phyloP scores from a whole-genome alignment of 352 stramenopile genomes.

The Aphanomyces stellatus region DNA sequence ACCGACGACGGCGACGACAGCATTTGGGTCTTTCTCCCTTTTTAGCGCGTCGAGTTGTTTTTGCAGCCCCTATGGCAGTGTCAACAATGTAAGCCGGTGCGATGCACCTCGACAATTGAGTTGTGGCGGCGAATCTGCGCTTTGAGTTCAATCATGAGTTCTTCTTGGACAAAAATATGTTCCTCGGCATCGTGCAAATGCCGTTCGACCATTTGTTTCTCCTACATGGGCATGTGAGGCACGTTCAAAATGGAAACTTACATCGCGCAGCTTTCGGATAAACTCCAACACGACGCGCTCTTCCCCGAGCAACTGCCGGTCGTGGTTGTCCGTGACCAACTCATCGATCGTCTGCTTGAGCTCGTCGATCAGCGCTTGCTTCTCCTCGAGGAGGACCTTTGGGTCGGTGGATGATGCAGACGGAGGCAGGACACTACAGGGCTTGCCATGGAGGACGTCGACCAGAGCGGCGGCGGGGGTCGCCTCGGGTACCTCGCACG shows the following conservation, averaged over 20 bases:
- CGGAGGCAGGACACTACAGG: too few relatives aligned
- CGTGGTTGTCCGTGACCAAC: constrained; percentile 60
- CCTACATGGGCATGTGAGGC: constrained; percentile 20
- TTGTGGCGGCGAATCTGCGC: constrained; percentile 47
- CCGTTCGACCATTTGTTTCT: constrained; percentile 54
- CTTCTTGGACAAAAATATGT: constrained; percentile 63
- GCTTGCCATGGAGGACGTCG: not conserved
- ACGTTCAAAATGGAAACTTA: constrained; percentile 16
- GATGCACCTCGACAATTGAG: constrained; percentile 29
- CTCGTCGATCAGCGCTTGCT: constrained; percentile 69
- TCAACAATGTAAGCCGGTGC: too few relatives aligned
- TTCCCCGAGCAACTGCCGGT: constrained; percentile 71
- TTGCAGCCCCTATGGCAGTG: too few relatives aligned
- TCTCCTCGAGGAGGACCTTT: constrained; percentile 59
- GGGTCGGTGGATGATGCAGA: constrained; percentile 13
- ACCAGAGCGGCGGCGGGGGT: not conserved
- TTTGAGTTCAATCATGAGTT: constrained; percentile 72
- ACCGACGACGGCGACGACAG: too few relatives aligned
- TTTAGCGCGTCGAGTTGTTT: too few relatives aligned
- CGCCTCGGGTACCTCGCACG: too few relatives aligned
- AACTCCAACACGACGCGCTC: constrained; percentile 75
- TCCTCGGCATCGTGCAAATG: constrained; percentile 70
- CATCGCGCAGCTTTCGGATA: constrained; percentile 69
- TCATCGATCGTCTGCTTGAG: constrained; percentile 72
- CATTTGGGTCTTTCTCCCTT: too few relatives aligned